Conservation (phyloP, 2,329 filamentous ascomycete genomes). For the Emericellopsis cladophorae region DNA sequence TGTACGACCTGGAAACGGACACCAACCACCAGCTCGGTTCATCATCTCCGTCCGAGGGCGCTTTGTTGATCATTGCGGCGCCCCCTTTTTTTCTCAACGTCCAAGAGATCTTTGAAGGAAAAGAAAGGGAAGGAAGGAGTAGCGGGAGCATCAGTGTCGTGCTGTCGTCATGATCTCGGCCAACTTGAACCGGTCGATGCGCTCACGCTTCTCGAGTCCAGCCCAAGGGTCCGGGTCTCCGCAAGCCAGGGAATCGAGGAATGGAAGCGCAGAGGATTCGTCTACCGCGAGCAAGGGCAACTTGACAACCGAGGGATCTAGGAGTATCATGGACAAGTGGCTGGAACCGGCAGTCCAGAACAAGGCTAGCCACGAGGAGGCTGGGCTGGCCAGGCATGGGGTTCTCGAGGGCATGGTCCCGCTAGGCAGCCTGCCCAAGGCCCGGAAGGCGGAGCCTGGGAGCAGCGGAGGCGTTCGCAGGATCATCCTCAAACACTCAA, state of each 20-base stretch:
- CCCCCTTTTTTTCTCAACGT: too few relatives aligned
- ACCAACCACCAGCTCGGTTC: too few relatives aligned
- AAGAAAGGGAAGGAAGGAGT: too few relatives aligned
- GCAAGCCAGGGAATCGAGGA: constrained; percentile 5
- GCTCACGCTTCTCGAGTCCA: constrained; percentile 46
- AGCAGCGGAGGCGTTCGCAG: constrained; percentile 17
- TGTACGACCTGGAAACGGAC: too few relatives aligned
- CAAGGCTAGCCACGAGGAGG: constrained; percentile 67
- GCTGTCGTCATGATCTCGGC: constrained; percentile 21
- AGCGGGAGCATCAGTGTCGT: too few relatives aligned
- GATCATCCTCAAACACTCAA: constrained; percentile 32
- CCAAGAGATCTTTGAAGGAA: not conserved
- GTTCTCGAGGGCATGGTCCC: constrained; percentile 78
- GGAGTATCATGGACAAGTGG: constrained; percentile 42
- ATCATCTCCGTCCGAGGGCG: too few relatives aligned
- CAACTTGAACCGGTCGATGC: constrained; percentile 30
- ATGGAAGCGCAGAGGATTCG: constrained; percentile 20
- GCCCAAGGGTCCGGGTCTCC: constrained; percentile 12
- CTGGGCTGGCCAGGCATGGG: constrained; percentile 58
- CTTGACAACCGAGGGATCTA: constrained; percentile 23
- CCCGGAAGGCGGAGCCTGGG: constrained; percentile 11
- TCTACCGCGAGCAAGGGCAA: constrained; percentile 1
- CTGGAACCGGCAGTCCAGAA: constrained; percentile 44
- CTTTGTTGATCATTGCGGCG: too few relatives aligned
- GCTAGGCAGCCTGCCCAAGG: constrained; percentile 60